Evolutionary conservation across 2,329 filamentous ascomycete genomes (phyloP), one percentile per base, ranked within the genome.

Genomic region (Cercospora sesami): DNA sequence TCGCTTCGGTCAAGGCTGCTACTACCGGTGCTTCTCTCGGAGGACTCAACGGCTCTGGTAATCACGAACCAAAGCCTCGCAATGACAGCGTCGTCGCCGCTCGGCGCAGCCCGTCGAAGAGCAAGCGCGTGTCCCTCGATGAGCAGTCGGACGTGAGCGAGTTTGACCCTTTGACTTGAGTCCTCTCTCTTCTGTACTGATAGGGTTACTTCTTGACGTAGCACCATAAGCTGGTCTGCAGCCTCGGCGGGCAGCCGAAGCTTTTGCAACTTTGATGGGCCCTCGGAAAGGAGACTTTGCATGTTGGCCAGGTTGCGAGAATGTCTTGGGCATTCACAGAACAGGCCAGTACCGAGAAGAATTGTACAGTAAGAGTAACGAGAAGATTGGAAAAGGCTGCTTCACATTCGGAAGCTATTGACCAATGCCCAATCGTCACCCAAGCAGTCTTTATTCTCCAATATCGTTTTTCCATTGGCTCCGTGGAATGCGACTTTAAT

Each of bases 401-500:
- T 64, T 64, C 62, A 64, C 62, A 59, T 64, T 18, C 31, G 55
- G 58, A 71, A 66, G 33, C 65, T 64, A 62, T 79, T 79, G n/a
- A 78, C 69, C 61, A 72, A 68, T 51, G 75, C 75, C 78, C 78
- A 79, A 55, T 77, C 78, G 21, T 78, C 75, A 5, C 78, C 78
- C 60, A 80, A 63, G 59, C 75, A 76, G 48, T 78, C 77, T 65
- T 68, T 74, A 58, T 79, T 79, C 72, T 80, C 78, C 73, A 80
- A 48, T 14, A 79, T 75, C 64, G 73, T 75, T 72, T 75, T 77
- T 14, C 73, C 73, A 33, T 73, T 72, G 12, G 71, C 72, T 2
- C 77, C 78, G 64, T 75, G 68, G 55, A 78, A 72, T 7, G 69
- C 74, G 26, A 70, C 72, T 61, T 71, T 73, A 39, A 79, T 73